Evolutionary conservation across 1,139 yeast species (phyloP).

Genomic region (Scheffersomyces parashehatae): DNA sequence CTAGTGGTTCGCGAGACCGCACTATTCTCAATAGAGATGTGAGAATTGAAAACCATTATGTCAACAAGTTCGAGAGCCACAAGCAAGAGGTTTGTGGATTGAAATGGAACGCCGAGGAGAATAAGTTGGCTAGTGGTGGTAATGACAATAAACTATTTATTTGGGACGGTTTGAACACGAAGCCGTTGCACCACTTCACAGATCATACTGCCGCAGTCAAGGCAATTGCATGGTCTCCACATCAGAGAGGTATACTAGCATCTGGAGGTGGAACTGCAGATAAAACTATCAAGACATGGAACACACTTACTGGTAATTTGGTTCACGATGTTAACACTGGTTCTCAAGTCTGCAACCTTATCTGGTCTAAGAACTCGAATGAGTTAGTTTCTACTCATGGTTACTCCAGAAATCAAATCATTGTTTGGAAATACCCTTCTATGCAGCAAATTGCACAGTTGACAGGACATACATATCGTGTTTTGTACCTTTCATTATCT

Average conservation of each 20-base stretch:
- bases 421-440: conserved; percentile 92
- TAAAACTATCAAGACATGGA: conserved; percentile 89
- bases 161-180: conserved; percentile 80
- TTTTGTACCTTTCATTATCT: conserved; percentile 83
- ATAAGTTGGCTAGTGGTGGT: conserved; percentile 88
- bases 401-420: conserved; percentile 84
- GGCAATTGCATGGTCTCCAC: conserved; percentile 98
- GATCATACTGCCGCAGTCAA: conserved; percentile 96
- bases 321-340: conserved; percentile 86
- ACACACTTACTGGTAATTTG: conserved; percentile 74
- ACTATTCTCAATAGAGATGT: conserved; percentile 89
- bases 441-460: conserved; percentile 92
- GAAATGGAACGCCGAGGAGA: conserved; percentile 89
- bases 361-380: conserved; percentile 91
- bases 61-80: conserved; percentile 71
- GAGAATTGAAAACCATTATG: conserved; percentile 79
- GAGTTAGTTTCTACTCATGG: conserved; percentile 97
- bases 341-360: conserved; percentile 90
- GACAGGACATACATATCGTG: conserved; percentile 94
- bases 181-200: conserved; percentile 70
- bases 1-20: conserved; percentile 87
- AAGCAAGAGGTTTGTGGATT: conserved; percentile 96
- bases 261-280: conserved; percentile 99
- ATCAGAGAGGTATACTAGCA: conserved; percentile 88
- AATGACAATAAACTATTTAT: conserved; percentile 83